Evolutionary conservation across 108 stramenopile species (phyloP).

Genomic region (Fragilariopsis cylindrus): DNA sequence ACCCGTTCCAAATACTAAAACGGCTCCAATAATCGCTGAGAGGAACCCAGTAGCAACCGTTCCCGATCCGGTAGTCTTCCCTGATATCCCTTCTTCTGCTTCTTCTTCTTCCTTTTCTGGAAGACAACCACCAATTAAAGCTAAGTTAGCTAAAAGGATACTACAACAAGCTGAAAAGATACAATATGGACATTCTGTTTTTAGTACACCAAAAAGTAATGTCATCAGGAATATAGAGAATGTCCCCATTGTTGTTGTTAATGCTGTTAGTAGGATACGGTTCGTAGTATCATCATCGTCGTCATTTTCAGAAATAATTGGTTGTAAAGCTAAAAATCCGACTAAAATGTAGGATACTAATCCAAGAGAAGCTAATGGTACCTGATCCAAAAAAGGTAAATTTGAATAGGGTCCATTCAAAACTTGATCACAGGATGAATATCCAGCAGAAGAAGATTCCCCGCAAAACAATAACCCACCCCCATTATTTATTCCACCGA

Average conservation of each 20-base stretch:
- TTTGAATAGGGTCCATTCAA: conserved; percentile 77
- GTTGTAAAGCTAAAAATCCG: conserved; percentile 47
- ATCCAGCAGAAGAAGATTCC: conserved; percentile 1
- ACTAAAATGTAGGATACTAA: conserved; percentile 61
- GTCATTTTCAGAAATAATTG: conserved; percentile 26
- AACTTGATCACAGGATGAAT: conserved; percentile 37
- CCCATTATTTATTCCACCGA: neutral
- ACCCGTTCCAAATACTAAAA: conserved; percentile 25
- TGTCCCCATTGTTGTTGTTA: conserved; percentile 86
- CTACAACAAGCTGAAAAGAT: conserved; percentile 71
- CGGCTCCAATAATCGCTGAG: conserved; percentile 23
- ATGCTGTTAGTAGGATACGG: conserved; percentile 61
- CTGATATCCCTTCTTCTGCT: neutral
- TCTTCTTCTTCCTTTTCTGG: conserved; percentile 17
- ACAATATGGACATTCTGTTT: conserved; percentile 84
- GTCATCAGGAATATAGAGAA: conserved; percentile 88
- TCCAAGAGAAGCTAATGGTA: conserved; percentile 68
- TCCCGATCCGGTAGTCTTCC: conserved; percentile 7
- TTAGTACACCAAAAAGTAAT: conserved; percentile 69
- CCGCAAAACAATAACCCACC: conserved; percentile 26
- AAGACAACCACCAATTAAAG: conserved; percentile 64
- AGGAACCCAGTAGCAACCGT: conserved; percentile 20
- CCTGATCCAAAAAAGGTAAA: conserved; percentile 44
- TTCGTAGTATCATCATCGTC: conserved; percentile 42
- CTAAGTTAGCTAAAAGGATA: conserved; percentile 50